phyloP scores from a whole-genome alignment of 257 asterid species.

The Knoxia roxburghii region DNA sequence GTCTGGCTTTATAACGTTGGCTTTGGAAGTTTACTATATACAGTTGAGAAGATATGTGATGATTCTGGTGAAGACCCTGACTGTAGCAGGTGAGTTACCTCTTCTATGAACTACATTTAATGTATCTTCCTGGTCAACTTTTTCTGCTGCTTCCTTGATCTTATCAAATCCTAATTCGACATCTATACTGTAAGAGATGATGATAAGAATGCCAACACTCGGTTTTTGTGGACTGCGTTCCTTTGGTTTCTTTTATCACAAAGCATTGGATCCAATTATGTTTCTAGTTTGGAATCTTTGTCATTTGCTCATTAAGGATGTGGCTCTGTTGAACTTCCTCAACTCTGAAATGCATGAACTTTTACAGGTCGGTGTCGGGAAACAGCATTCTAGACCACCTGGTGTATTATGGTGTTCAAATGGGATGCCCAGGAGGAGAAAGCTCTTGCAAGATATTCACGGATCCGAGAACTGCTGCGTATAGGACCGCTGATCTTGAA shows the following conservation, averaged over 20 bases:
- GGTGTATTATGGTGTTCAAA: constrained; percentile 56
- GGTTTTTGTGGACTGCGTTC: too few relatives aligned
- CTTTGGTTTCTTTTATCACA: background rate
- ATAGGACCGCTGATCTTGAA: constrained; percentile 38
- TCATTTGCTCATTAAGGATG: too few relatives aligned
- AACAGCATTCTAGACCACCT: constrained; percentile 84
- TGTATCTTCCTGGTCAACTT: background rate
- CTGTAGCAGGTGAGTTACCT: constrained; percentile 76
- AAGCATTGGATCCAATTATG: background rate
- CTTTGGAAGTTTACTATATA: constrained; percentile 49
- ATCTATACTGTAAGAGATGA: background rate
- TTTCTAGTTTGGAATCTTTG: background rate
- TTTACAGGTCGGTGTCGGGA: constrained; percentile 81
- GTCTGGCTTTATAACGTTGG: constrained; percentile 68
- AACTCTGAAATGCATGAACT: background rate
- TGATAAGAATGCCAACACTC: background rate
- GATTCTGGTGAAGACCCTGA: constrained; percentile 95
- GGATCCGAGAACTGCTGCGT: constrained; percentile 45
- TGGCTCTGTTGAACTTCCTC: too few relatives aligned
- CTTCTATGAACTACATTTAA: background rate
- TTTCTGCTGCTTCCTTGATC: background rate
- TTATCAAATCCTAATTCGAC: background rate
- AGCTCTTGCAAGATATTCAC: constrained; percentile 57
- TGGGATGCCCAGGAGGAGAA: constrained; percentile 57
- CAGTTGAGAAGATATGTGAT: constrained; percentile 78